These are phyloP conservation scores for Calonectria fujianensis DNA, from an alignment of 2,329 filamentous ascomycete genomes.

Conservation along the genomic window DNA sequence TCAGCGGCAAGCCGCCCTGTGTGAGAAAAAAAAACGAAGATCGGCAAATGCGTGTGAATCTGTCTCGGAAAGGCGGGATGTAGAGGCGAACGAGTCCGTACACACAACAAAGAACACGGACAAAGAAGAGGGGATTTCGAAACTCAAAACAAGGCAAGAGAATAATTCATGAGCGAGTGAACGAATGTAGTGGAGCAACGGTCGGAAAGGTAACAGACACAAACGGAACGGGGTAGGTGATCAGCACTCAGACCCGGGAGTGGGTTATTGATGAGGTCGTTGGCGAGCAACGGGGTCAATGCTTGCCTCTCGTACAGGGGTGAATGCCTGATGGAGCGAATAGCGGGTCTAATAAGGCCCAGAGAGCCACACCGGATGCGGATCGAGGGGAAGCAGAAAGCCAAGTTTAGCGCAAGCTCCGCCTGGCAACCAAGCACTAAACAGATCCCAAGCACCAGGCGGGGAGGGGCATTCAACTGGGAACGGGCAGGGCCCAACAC, in stretches of 20 bases:
- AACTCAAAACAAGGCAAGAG: constrained; percentile 44
- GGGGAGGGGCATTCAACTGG: constrained; percentile 29
- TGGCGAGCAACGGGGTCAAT: constrained; percentile 48
- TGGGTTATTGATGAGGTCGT: constrained; percentile 50
- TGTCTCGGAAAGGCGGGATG: constrained; percentile 26
- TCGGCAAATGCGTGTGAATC: constrained; percentile 37
- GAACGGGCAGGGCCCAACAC: constrained; percentile 33
- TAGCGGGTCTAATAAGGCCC: constrained; percentile 41
- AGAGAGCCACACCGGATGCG: constrained; percentile 52
- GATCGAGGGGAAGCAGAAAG: constrained; percentile 45
- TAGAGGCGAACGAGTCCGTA: neutral
- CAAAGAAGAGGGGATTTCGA: constrained; percentile 40
- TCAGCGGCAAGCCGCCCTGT: constrained; percentile 51
- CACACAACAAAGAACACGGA: constrained; percentile 34
- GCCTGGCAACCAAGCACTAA: constrained; percentile 47
- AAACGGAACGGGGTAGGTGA: constrained; percentile 32
- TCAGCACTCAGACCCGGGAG: constrained; percentile 33
- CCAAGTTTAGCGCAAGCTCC: constrained; percentile 50
- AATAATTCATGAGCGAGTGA: constrained; percentile 40
- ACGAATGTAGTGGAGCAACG: constrained; percentile 35
- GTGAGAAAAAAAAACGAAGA: constrained; percentile 30
- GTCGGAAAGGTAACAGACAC: constrained; percentile 18
- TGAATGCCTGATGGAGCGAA: constrained; percentile 46
- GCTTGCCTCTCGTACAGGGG: constrained; percentile 42
- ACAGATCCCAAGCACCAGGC: constrained; percentile 36